These are phyloP conservation scores for Galerina marginata DNA, from an alignment of 768 basidiomycete species.

Conservation along the genomic window DNA sequence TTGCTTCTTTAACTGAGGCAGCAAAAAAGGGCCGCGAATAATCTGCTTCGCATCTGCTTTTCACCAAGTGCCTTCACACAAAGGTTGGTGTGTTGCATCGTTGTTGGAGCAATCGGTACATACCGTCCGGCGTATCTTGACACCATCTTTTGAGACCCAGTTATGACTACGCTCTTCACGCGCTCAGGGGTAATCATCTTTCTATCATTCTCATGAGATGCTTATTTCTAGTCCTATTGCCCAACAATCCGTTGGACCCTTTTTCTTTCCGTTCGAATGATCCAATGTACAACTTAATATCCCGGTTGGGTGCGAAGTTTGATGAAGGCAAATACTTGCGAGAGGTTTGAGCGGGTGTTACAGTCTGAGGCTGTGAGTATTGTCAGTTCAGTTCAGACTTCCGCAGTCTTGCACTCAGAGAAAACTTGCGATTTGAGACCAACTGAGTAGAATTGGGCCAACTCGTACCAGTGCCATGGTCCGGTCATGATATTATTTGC, in stretches of 20 bases:
- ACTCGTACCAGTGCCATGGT: no score
- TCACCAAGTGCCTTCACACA: not conserved
- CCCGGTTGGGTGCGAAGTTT: conserved; percentile 3
- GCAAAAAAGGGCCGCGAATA: conserved; percentile 30
- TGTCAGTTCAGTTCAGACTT: not conserved
- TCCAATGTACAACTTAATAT: not conserved
- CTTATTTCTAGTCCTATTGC: conserved; percentile 8
- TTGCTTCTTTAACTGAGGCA: conserved; percentile 55
- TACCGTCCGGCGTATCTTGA: not conserved
- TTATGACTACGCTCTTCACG: conserved; percentile 15
- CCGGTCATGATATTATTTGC: no score
- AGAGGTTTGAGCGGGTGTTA: conserved; percentile 1
- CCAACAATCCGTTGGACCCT: not conserved
- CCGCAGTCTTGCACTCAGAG: not conserved
- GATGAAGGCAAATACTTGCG: not conserved
- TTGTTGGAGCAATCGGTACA: not conserved
- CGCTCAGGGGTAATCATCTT: conserved; percentile 12
- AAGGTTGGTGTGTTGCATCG: not conserved
- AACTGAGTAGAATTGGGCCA: not conserved
- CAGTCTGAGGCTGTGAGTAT: not conserved
- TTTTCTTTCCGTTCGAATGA: not conserved
- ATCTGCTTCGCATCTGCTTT: not conserved
- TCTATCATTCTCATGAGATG: conserved; percentile 14
- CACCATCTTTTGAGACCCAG: not conserved
- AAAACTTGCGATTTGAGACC: no score